A percentile compares a stretch with the other conserved stretches of the same genome.
These are phyloP conservation scores for Neurospora cerealis DNA, from an alignment of 495 filamentous ascomycete genomes.

Conservation along the genomic window DNA sequence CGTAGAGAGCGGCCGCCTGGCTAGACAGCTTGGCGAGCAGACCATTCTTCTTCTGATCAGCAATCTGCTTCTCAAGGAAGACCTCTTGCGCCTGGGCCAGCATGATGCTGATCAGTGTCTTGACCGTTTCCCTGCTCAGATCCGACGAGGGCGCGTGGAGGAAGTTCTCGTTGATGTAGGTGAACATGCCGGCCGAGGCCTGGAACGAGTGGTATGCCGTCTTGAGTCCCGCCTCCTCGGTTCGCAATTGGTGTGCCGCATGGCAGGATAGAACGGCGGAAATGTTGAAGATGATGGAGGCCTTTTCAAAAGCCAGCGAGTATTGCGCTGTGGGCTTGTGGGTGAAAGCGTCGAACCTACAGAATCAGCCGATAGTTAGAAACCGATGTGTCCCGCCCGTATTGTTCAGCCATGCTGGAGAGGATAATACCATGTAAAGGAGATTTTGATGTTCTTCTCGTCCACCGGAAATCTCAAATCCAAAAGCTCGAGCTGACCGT, in stretches of 20 bases:
- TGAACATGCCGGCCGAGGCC: slow-evolving; percentile 97
- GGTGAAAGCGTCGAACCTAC: slow-evolving; percentile 96
- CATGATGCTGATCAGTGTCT: slow-evolving; percentile 85
- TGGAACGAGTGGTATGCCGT: slow-evolving; percentile 98
- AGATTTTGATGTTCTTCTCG: slow-evolving; percentile 97
- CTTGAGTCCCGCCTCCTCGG: slow-evolving; percentile 86
- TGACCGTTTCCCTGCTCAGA: slow-evolving; percentile 87
- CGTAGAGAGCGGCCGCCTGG: slow-evolving; percentile 80
- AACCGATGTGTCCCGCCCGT: neutral
- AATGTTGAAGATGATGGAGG: slow-evolving; percentile 99
- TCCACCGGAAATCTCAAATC: slow-evolving; percentile 95
- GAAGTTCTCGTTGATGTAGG: slow-evolving; percentile 99
- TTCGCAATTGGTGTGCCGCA: slow-evolving; percentile 84
- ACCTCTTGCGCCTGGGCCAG: slow-evolving; percentile 94
- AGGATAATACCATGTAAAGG: slow-evolving; percentile 79
- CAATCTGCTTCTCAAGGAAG: slow-evolving; percentile 91
- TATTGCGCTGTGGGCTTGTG: slow-evolving; percentile 93
- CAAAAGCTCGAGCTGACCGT: slow-evolving; percentile 89
- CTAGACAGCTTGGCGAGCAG: slow-evolving; percentile 86
- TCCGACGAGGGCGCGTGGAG: slow-evolving; percentile 93
- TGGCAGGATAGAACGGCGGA: slow-evolving; percentile 94
- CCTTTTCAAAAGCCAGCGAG: slow-evolving; percentile 95
- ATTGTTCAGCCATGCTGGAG: neutral
- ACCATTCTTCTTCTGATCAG: slow-evolving; percentile 86
- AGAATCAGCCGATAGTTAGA: slow-evolving; percentile 11